Evolutionary conservation across 371 early-diverging fungal genomes (phyloP).

Genomic region (Mucor indicus): DNA sequence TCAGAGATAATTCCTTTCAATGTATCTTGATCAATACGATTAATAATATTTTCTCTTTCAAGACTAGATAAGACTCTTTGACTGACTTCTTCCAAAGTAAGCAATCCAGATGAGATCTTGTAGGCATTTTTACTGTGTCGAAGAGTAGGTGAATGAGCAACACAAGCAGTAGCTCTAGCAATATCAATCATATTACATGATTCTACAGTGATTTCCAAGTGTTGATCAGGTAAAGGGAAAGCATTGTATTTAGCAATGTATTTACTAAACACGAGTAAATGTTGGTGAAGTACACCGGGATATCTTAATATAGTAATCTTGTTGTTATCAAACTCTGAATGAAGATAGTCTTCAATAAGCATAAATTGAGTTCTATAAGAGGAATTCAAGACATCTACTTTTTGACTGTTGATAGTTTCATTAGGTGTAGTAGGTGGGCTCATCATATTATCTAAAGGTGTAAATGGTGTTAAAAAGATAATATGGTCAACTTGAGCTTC

Average conservation of each 20-base stretch:
- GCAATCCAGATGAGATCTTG: slow-evolving; percentile 39
- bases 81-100: slow-evolving; percentile 46
- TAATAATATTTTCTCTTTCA: slow-evolving; percentile 30
- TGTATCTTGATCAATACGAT: slow-evolving; percentile 28
- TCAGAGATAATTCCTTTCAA: slow-evolving; percentile 35
- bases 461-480: slow-evolving; percentile 47
- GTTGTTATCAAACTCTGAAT: slow-evolving; percentile 29
- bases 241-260: slow-evolving; percentile 48
- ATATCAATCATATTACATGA: slow-evolving; percentile 46
- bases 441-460: slow-evolving; percentile 29
- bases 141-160: slow-evolving; percentile 38
- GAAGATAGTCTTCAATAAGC: slow-evolving; percentile 38
- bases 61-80: slow-evolving; percentile 37
- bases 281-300: slow-evolving; percentile 49
- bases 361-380: slow-evolving; percentile 45
- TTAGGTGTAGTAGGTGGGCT: slow-evolving; percentile 26
- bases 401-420: slow-evolving; percentile 2
- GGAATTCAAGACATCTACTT: not conserved
- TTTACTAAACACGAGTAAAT: slow-evolving; percentile 43
- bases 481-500: slow-evolving; percentile 42
- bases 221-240: slow-evolving; percentile 38
- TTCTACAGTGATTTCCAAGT: slow-evolving; percentile 42
- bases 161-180: slow-evolving; percentile 41
- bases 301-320: slow-evolving; percentile 44
- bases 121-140: slow-evolving; percentile 40